Evolutionary conservation across 805 yeast species (phyloP).

Genomic region (Wickerhamiella hasegawae): DNA sequence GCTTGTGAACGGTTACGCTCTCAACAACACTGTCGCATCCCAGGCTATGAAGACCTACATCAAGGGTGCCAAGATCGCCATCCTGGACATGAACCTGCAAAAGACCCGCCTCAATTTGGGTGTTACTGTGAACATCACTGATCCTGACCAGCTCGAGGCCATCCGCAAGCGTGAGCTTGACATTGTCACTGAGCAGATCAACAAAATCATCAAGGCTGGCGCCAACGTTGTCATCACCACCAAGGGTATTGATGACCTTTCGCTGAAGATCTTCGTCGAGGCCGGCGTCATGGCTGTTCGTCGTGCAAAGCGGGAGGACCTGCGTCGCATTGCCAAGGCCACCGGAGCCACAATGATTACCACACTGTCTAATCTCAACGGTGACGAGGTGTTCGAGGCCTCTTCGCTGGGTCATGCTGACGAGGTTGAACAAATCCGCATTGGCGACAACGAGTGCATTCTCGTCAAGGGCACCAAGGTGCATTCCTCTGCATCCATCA

Average conservation of each 20-base stretch:
- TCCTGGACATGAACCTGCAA: constrained; percentile 82
- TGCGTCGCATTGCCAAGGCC: constrained; percentile 92
- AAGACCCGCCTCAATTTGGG: constrained; percentile 98
- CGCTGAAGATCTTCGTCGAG: constrained; percentile 81
- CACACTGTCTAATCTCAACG: constrained; percentile 84
- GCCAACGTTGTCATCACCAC: constrained; percentile 89
- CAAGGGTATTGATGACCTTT: constrained; percentile 87
- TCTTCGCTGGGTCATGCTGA: constrained; percentile 79
- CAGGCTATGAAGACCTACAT: constrained; percentile 84
- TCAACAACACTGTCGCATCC: constrained; percentile 92
- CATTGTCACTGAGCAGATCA: constrained; percentile 66
- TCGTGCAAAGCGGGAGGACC: constrained; percentile 91
- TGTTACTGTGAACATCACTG: constrained; percentile 89
- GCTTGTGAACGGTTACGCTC: constrained; percentile 83
- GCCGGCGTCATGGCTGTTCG: constrained; percentile 90
- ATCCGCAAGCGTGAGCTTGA: constrained; percentile 81
- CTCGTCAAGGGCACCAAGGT: constrained; percentile 77
- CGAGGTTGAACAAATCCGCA: constrained; percentile 76
- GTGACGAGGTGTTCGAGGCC: constrained; percentile 82
- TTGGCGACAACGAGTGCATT: constrained; percentile 95
- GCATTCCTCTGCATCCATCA: constrained; percentile 80
- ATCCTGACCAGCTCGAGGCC: constrained; percentile 92
- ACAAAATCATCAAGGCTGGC: constrained; percentile 69
- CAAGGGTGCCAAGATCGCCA: constrained; percentile 61
- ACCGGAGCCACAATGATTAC: constrained; percentile 88